These are phyloP conservation scores for Ceriops zippeliana DNA, from an alignment of 345 rosid genomes.

Conservation along the genomic window DNA sequence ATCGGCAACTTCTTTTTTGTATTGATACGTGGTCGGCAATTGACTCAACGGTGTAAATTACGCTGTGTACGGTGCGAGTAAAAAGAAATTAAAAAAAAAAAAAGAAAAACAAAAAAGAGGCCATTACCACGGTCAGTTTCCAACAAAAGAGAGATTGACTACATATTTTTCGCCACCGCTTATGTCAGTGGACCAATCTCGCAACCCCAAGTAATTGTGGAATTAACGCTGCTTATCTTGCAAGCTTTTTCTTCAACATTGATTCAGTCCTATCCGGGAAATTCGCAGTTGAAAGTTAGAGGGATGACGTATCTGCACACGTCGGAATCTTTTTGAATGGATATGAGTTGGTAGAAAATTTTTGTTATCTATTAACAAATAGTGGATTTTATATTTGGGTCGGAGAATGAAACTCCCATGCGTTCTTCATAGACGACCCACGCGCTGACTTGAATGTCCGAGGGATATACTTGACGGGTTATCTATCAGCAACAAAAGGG, in stretches of 20 bases:
- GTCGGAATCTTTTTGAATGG: constrained; percentile 18
- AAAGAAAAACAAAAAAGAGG: no score
- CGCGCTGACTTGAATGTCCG: constrained; percentile 22
- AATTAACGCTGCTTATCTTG: constrained; percentile 11
- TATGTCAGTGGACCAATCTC: constrained; percentile 7
- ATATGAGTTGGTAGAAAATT: neutral
- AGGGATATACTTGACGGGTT: neutral
- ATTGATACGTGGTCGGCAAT: no score
- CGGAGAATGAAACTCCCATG: constrained; percentile 27
- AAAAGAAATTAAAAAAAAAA: no score
- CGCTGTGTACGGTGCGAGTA: no score
- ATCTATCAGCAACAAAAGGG: constrained; percentile 11
- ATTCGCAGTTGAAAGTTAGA: no score
- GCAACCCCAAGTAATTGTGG: constrained; percentile 1
- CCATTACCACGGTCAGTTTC: no score
- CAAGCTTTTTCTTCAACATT: constrained; percentile 12
- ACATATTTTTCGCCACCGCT: constrained; percentile 15
- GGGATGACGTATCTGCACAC: constrained; percentile 22
- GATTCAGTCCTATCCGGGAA: no score
- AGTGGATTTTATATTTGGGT: neutral
- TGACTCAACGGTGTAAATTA: no score
- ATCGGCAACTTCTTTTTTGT: no score
- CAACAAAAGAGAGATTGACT: no score
- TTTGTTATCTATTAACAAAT: no score
- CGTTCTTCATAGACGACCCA: constrained; percentile 24